These are phyloP conservation scores for Cryphonectria nitschkei DNA, from an alignment of 2,329 filamentous ascomycete genomes.

Conservation along the genomic window DNA sequence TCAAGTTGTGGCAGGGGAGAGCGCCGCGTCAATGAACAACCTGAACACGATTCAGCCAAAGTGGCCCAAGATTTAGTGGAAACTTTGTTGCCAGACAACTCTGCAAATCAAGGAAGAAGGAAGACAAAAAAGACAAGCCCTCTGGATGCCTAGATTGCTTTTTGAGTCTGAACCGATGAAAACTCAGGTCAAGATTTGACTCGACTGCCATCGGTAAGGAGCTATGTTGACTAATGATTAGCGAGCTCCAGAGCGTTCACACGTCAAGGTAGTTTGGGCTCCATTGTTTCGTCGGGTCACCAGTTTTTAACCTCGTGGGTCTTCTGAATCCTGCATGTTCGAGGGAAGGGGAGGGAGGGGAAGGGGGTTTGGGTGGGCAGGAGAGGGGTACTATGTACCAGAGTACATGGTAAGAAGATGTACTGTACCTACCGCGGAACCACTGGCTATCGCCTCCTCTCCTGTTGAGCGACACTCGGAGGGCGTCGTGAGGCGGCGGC, in stretches of 20 bases:
- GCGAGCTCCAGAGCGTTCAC: background rate
- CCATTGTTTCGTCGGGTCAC: constrained; percentile 27
- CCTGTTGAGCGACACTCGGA: constrained; percentile 21
- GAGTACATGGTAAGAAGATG: too few species aligned
- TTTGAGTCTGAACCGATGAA: background rate
- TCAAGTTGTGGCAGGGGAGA: background rate
- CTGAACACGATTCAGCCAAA: background rate
- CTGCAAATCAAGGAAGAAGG: background rate
- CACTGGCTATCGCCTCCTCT: constrained; percentile 14
- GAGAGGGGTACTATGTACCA: background rate
- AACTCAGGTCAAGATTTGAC: background rate
- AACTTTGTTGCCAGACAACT: background rate
- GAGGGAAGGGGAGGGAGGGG: background rate
- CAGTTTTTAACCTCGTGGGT: constrained; percentile 30
- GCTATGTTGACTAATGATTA: background rate
- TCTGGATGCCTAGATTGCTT: background rate
- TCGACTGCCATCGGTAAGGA: background rate
- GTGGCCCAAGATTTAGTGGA: background rate
- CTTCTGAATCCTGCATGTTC: constrained; percentile 17
- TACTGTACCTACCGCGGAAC: background rate
- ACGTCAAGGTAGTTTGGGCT: constrained; percentile 5
- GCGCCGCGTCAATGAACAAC: background rate
- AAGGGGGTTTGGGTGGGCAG: background rate
- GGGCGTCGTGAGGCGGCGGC: constrained; percentile 23
- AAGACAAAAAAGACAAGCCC: too few species aligned